These are phyloP conservation scores for Piloderma croceum DNA, from an alignment of 768 basidiomycete species.

Conservation along the genomic window DNA sequence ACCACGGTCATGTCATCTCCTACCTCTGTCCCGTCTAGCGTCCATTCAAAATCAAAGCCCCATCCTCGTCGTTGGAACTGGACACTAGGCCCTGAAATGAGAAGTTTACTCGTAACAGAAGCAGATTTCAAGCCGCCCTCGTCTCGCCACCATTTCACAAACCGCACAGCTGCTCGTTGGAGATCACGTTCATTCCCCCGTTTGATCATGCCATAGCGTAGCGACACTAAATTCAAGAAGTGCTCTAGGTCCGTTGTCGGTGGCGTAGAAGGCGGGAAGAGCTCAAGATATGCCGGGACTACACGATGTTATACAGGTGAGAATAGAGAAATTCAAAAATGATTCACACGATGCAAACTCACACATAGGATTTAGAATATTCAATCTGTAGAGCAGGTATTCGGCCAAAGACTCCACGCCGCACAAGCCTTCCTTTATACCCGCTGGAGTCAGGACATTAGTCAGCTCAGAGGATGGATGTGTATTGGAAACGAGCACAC, in stretches of 20 bases:
- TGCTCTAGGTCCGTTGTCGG: constrained; percentile 44
- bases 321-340: constrained; percentile 9
- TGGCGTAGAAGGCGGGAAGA: constrained; percentile 48
- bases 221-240: constrained; percentile 67
- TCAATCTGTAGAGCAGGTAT: constrained; percentile 83
- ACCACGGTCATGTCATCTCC: constrained; percentile 26
- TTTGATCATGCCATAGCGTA: constrained; percentile 75
- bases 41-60: constrained; percentile 86
- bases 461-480: too few relatives aligned
- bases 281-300: constrained; percentile 67
- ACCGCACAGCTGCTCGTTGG: constrained; percentile 69
- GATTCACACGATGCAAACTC: constrained; percentile 24
- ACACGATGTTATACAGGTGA: constrained; percentile 6
- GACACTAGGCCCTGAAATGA: constrained; percentile 4
- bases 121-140: constrained; percentile 59
- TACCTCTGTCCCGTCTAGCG: constrained; percentile 27
- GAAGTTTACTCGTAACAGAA: constrained; percentile 28
- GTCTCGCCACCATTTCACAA: constrained; percentile 85
- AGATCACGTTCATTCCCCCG: constrained; percentile 71
- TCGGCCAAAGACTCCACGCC: constrained; percentile 78
- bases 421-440: constrained; percentile 91
- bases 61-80: constrained; percentile 49
- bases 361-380: constrained; percentile 70
- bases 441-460: constrained; percentile 47
- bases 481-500: constrained; percentile 36